Percentiles rank a stretch among this genome's conserved stretches.
Evolutionary conservation across 2,329 filamentous ascomycete genomes (phyloP).

Genomic region (Zymoseptoria pseudotritici): DNA sequence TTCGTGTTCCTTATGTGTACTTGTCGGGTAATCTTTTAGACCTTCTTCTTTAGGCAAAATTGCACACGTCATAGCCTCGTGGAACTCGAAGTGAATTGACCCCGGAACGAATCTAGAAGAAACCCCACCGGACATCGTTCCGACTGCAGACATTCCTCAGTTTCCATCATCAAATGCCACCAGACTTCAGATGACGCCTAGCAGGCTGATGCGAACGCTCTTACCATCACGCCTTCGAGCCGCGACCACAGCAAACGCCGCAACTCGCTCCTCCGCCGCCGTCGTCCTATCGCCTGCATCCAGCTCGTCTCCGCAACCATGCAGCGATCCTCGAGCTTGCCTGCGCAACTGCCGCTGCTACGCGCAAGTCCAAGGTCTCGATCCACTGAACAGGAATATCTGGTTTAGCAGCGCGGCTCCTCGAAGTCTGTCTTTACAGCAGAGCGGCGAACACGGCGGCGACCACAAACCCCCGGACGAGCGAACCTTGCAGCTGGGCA

Average conservation of each 20-base stretch:
- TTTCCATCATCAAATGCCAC: constrained; percentile 7
- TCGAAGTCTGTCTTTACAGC: constrained; percentile 11
- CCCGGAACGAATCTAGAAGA: not conserved
- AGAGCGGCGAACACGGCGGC: constrained; percentile 1
- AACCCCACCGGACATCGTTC: not conserved
- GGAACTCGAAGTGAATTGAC: not conserved
- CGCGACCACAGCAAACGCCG: constrained; percentile 7
- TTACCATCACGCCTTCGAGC: constrained; percentile 33
- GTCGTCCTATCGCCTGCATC: constrained; percentile 1
- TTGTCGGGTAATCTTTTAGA: not conserved
- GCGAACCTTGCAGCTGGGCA: constrained; percentile 54
- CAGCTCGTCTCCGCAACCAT: constrained; percentile 3
- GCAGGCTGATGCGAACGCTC: constrained; percentile 41
- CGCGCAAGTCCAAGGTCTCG: constrained; percentile 25
- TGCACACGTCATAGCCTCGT: not conserved
- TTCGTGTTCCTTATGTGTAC: not conserved
- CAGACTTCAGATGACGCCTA: constrained; percentile 27
- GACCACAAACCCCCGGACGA: constrained; percentile 47
- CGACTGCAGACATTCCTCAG: not conserved
- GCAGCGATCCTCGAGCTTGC: constrained; percentile 17
- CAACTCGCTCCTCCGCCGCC: constrained; percentile 8
- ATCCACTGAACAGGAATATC: constrained; percentile 28
- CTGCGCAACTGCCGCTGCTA: constrained; percentile 24
- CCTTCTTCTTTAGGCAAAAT: not conserved
- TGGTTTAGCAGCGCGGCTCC: constrained; percentile 39